Conservation (phyloP, 164 flowering plant genomes). For the Piper betle region DNA sequence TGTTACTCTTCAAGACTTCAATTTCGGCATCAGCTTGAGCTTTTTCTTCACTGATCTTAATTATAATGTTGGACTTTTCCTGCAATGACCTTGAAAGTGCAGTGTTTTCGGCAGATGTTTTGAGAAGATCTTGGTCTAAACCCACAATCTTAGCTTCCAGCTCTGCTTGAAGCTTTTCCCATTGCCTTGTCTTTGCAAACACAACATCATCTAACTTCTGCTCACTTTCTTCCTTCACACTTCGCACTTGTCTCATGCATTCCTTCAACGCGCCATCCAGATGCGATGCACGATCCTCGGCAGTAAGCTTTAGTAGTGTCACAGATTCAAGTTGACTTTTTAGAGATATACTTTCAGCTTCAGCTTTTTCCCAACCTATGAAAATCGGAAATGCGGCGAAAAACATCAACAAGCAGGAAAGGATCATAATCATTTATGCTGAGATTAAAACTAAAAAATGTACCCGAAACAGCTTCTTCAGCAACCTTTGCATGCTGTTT, state of each 20-base stretch:
- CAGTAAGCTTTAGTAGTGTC: constrained; percentile 69
- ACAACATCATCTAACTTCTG: constrained; percentile 64
- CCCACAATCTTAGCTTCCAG: constrained; percentile 50
- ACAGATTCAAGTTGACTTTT: constrained; percentile 89
- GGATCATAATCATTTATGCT: not conserved
- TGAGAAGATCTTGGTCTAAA: constrained; percentile 65
- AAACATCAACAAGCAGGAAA: not conserved
- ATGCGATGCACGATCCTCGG: constrained; percentile 84
- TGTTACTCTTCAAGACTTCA: constrained; percentile 54
- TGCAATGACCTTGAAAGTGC: constrained; percentile 81
- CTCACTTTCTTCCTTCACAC: constrained; percentile 85
- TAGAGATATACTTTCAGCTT: constrained; percentile 76
- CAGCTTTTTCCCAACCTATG: constrained; percentile 99
- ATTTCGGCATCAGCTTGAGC: constrained; percentile 81
- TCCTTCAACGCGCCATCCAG: constrained; percentile 97
- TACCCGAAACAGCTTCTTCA: constrained; percentile 82
- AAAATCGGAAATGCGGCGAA: not conserved
- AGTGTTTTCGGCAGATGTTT: constrained; percentile 68
- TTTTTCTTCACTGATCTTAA: constrained; percentile 76
- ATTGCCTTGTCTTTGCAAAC: constrained; percentile 55
- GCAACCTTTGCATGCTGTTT: constrained; percentile 85
- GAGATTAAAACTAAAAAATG: not conserved
- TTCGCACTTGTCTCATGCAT: constrained; percentile 92
- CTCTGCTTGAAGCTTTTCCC: constrained; percentile 63
- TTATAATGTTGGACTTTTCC: constrained; percentile 71